A percentile compares a stretch with the other conserved stretches of the same genome.
These are phyloP conservation scores for Lyophyllum atratum DNA, from an alignment of 768 basidiomycete genomes.

Conservation along the genomic window DNA sequence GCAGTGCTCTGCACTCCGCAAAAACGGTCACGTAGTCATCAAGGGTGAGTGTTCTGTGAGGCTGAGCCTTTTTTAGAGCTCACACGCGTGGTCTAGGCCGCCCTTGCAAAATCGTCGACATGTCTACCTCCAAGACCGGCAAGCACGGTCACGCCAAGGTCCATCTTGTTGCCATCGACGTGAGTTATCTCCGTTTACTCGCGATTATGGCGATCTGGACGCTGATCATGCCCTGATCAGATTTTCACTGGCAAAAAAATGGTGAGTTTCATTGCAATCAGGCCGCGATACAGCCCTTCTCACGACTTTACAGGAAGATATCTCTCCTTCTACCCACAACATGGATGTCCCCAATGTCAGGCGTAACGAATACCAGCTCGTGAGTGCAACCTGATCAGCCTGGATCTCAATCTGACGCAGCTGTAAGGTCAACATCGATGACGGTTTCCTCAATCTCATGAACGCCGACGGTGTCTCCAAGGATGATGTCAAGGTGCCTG, in stretches of 20 bases:
- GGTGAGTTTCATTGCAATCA: conserved; percentile 48
- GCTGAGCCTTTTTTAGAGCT: neutral
- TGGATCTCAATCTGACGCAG: conserved; percentile 8
- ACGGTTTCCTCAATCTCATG: conserved; percentile 96
- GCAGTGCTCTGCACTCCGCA: conserved; percentile 97
- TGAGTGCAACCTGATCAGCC: conserved; percentile 35
- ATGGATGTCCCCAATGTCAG: conserved; percentile 97
- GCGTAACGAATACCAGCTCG: conserved; percentile 90
- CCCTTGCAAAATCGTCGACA: conserved; percentile 98
- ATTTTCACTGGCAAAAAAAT: conserved; percentile 99
- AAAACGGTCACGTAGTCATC: conserved; percentile 94
- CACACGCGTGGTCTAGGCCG: conserved; percentile 48
- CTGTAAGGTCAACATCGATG: conserved; percentile 81
- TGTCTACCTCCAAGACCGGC: conserved; percentile 99
- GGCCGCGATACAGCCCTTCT: neutral
- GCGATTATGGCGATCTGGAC: neutral
- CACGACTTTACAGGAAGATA: conserved; percentile 70
- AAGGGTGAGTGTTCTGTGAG: conserved; percentile 56
- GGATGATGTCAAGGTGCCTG: conserved; percentile 95
- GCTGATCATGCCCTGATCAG: conserved; percentile 40
- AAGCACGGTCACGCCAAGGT: conserved; percentile 99
- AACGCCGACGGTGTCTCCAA: conserved; percentile 74
- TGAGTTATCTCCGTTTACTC: conserved; percentile 42
- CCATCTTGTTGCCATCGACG: conserved; percentile 95
- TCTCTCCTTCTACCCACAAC: conserved; percentile 97